Evolutionary conservation across 2,329 filamentous ascomycete genomes (phyloP).

Genomic region (Juglanconis oblonga): DNA sequence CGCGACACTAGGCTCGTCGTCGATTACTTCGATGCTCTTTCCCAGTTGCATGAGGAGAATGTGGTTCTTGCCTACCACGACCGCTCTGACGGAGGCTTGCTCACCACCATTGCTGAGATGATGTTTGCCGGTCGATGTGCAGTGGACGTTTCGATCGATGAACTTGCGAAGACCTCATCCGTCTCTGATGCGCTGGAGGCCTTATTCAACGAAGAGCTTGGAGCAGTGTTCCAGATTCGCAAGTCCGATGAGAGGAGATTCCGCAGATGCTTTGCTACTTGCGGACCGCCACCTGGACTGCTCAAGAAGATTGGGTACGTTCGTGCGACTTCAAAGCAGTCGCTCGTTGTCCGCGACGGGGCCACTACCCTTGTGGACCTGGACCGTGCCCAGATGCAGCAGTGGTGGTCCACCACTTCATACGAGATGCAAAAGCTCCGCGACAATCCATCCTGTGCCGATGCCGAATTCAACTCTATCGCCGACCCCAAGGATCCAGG

Average conservation of each 20-base stretch:
- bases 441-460: slow-evolving; percentile 84
- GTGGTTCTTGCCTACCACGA: slow-evolving; percentile 91
- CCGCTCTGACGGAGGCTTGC: slow-evolving; percentile 85
- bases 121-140: slow-evolving; percentile 95
- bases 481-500: slow-evolving; percentile 75
- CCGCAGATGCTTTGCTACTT: slow-evolving; percentile 86
- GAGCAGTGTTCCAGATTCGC: slow-evolving; percentile 91
- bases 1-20: slow-evolving; percentile 76
- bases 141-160: slow-evolving; percentile 79
- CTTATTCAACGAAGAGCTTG: slow-evolving; percentile 94
- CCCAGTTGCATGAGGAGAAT: slow-evolving; percentile 56
- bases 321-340: slow-evolving; percentile 66
- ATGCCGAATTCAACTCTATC: slow-evolving; percentile 76
- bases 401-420: slow-evolving; percentile 85
- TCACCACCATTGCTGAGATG: slow-evolving; percentile 93
- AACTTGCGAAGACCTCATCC: slow-evolving; percentile 60
- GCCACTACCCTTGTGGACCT: slow-evolving; percentile 67
- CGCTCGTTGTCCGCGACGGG: slow-evolving; percentile 71
- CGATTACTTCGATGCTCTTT: slow-evolving; percentile 87
- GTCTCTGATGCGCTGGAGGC: slow-evolving; percentile 67
- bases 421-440: slow-evolving; percentile 87
- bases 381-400: slow-evolving; percentile 71
- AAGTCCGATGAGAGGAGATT: slow-evolving; percentile 82
- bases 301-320: slow-evolving; percentile 83
- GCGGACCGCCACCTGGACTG: slow-evolving; percentile 75